Base-by-base conservation (phyloP, 371 early-diverging fungal species). In the Circinella minor region DNA sequence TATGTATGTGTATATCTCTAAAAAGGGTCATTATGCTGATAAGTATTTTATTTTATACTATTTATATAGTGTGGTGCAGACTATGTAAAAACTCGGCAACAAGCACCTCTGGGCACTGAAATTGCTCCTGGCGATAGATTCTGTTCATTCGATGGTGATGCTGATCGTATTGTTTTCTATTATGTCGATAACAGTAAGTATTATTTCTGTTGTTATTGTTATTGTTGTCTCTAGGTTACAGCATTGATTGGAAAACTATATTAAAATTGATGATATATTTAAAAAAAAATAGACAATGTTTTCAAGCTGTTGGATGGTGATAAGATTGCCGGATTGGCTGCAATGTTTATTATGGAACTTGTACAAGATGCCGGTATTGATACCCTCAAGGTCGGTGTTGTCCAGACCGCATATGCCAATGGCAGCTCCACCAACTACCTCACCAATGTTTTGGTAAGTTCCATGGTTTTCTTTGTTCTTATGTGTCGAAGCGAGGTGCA, bases 401-500 rank as follows among this genome's bases (percentile, higher is more conserved):
- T 99, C 27, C 99, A 99, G 85, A 99, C 99, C 36, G 99, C 99
- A n/a, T 99, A 99, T 75, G 98, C 99, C 63, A 99, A 99, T 78
- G 99, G 99, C 57, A 93, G 91, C 80, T 96, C 98, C 8, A 98
- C 98, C 59, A 83, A 89, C 70, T 99, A 98, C 77, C 92, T 98
- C 51, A 88, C 88, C 65, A 91, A 95, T 59, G 86, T 87, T 18
- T 84, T 97, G 87, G 91, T 92, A 86, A 65, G 89, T 72, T 6
- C 27, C 27, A 27, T 43, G 43, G 9, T 60, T 27, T 62, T 38
- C 6, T 27, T 27, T 27, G 27, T 27, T 27, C 27, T 27, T 27
- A 2, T 27, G 27, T 27, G 27, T 27, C 1, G 27, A 27, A 27
- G 27, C 27, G 27, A 27, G 27, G 27, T 27, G 27, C 27, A 27